phyloP scores from a whole-genome alignment of 1,139 yeast species.

The Hemisphaericaspora xylofermentans region DNA sequence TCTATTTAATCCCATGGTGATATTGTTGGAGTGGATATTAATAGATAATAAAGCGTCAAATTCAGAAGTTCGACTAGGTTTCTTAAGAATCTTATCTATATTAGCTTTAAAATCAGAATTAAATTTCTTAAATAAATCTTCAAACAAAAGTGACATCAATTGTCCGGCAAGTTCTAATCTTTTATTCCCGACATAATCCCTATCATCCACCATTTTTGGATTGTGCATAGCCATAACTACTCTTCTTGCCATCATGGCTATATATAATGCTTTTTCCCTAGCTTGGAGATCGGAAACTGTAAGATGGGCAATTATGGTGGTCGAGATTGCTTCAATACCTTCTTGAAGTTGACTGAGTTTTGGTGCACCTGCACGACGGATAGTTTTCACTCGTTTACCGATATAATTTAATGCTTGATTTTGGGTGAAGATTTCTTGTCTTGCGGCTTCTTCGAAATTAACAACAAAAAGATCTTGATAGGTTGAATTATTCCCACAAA shows the following conservation, averaged over 20 bases:
- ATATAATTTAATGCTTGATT: slow-evolving; percentile 90
- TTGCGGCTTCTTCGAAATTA: slow-evolving; percentile 92
- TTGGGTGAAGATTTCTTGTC: slow-evolving; percentile 82
- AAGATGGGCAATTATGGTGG: slow-evolving; percentile 93
- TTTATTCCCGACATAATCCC: slow-evolving; percentile 98
- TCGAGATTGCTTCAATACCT: slow-evolving; percentile 96
- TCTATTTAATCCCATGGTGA: slow-evolving; percentile 90
- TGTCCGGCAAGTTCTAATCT: slow-evolving; percentile 97
- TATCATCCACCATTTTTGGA: slow-evolving; percentile 93
- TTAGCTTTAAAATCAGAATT: slow-evolving; percentile 91
- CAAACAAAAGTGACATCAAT: slow-evolving; percentile 88
- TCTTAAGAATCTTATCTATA: slow-evolving; percentile 88
- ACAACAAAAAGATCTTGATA: slow-evolving; percentile 92
- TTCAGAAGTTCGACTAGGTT: slow-evolving; percentile 92
- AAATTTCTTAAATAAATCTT: slow-evolving; percentile 94
- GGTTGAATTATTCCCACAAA: slow-evolving; percentile 83
- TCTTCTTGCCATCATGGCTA: slow-evolving; percentile 95
- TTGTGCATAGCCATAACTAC: slow-evolving; percentile 94
- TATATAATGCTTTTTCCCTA: slow-evolving; percentile 89
- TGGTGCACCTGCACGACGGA: slow-evolving; percentile 82
- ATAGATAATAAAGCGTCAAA: slow-evolving; percentile 90
- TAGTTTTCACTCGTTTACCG: slow-evolving; percentile 88
- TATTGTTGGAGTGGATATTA: slow-evolving; percentile 86
- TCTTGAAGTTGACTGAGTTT: slow-evolving; percentile 81
- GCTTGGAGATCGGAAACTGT: slow-evolving; percentile 84